Conservation (phyloP, 2,329 filamentous ascomycete species). For the Monilinia vaccinii-corymbosi region DNA sequence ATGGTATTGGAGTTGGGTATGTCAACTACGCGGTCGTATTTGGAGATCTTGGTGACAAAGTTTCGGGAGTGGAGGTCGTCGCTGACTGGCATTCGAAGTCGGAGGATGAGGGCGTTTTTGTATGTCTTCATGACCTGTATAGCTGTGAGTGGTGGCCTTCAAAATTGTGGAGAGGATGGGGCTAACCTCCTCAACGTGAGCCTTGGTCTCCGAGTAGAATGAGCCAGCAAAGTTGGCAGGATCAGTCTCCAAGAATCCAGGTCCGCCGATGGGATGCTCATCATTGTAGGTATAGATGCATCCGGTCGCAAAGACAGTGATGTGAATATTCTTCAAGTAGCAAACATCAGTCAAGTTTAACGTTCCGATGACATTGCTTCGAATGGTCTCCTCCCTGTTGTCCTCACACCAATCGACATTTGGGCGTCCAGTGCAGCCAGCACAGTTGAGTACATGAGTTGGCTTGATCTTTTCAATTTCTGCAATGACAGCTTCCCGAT, state of each 20-base stretch:
- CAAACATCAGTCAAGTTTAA: constrained; percentile 55
- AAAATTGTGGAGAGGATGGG: neutral
- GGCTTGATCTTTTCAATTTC: constrained; percentile 51
- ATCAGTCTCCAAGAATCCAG: constrained; percentile 53
- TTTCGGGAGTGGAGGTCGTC: constrained; percentile 57
- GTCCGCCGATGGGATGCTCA: constrained; percentile 48
- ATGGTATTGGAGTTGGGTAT: constrained; percentile 62
- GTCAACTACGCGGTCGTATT: constrained; percentile 56
- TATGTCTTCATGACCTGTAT: constrained; percentile 51
- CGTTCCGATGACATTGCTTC: constrained; percentile 58
- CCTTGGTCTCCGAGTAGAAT: constrained; percentile 61
- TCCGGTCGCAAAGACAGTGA: constrained; percentile 58
- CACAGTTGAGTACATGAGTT: constrained; percentile 58
- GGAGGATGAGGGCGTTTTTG: constrained; percentile 51
- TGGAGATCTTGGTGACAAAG: constrained; percentile 60
- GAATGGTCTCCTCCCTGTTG: constrained; percentile 57
- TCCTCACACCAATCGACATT: constrained; percentile 67
- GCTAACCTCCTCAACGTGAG: constrained; percentile 52
- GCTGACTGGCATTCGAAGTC: constrained; percentile 60
- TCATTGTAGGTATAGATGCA: constrained; percentile 60
- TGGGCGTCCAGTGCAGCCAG: constrained; percentile 56
- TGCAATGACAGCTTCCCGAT: constrained; percentile 45
- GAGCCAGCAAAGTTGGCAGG: constrained; percentile 55
- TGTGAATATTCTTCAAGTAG: constrained; percentile 48
- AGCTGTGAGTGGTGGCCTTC: constrained; percentile 9